These are phyloP conservation scores for Spirogloea muscicola DNA, from an alignment of 139 green algal species.

Conservation along the genomic window DNA sequence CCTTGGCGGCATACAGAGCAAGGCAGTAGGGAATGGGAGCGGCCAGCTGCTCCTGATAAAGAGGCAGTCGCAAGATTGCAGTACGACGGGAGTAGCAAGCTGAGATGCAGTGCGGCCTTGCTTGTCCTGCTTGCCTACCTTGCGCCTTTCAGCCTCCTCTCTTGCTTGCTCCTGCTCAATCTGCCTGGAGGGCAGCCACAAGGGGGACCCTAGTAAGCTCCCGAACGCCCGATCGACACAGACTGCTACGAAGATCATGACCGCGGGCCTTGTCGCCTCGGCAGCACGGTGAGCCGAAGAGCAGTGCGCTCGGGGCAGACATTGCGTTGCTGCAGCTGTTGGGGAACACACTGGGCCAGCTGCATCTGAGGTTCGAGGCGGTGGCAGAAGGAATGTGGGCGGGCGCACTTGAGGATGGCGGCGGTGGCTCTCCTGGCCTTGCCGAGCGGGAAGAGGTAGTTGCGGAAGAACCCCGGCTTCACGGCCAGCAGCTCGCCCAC, in stretches of 20 bases:
- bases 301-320: neutral
- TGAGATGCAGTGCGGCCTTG: too few relatives aligned
- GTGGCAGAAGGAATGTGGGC: neutral
- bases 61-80: too few relatives aligned
- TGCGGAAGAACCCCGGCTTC: slow-evolving; percentile 80
- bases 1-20: too few relatives aligned
- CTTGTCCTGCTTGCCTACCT: neutral
- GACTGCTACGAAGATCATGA: too few relatives aligned
- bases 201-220: too few relatives aligned
- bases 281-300: neutral
- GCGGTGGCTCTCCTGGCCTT: slow-evolving; percentile 69
- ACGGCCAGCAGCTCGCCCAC: slow-evolving; percentile 71
- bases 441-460: slow-evolving; percentile 75
- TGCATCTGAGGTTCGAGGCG: too few relatives aligned
- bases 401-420: slow-evolving; percentile 68
- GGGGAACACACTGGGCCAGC: too few relatives aligned
- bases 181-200: slow-evolving; percentile 5
- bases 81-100: too few relatives aligned
- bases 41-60: too few relatives aligned
- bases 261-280: neutral
- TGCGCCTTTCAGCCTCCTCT: neutral
- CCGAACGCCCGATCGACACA: too few relatives aligned
- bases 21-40: too few relatives aligned
- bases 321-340: neutral
- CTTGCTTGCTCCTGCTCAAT: slow-evolving; percentile 5